Conservation (phyloP, 2,329 filamentous ascomycete species). For the Alternaria ethzedia region DNA sequence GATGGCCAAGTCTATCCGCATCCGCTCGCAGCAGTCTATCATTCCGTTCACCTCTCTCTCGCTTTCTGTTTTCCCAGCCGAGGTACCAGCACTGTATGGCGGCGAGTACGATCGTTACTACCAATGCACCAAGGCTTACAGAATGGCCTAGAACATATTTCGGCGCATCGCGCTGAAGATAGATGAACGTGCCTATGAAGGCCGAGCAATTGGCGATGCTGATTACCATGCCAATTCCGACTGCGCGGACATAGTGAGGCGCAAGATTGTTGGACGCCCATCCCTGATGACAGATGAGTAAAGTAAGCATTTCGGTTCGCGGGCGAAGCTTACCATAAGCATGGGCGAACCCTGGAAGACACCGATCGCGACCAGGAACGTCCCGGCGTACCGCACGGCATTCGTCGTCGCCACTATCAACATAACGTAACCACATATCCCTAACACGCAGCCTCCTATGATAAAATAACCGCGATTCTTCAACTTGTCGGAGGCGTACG, state of each 20-base stretch:
- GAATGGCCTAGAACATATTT: slow-evolving; percentile 29
- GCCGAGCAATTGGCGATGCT: slow-evolving; percentile 58
- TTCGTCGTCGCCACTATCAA: slow-evolving; percentile 52
- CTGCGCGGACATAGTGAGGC: slow-evolving; percentile 64
- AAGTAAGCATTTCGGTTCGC: neutral
- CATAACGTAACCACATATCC: slow-evolving; percentile 60
- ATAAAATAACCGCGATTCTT: slow-evolving; percentile 55
- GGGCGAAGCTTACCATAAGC: slow-evolving; percentile 38
- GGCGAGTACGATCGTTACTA: slow-evolving; percentile 28
- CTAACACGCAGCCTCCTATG: slow-evolving; percentile 56
- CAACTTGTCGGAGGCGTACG: slow-evolving; percentile 55
- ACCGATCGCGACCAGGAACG: slow-evolving; percentile 51
- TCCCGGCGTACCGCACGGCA: slow-evolving; percentile 48
- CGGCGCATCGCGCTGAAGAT: slow-evolving; percentile 52
- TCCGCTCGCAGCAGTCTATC: slow-evolving; percentile 29
- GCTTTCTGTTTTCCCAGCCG: slow-evolving; percentile 35
- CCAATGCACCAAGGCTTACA: slow-evolving; percentile 35
- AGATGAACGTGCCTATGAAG: slow-evolving; percentile 60
- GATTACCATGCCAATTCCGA: slow-evolving; percentile 57
- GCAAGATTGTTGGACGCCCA: slow-evolving; percentile 54
- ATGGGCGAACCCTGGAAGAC: slow-evolving; percentile 49
- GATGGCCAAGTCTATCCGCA: slow-evolving; percentile 34
- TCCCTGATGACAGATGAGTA: slow-evolving; percentile 24
- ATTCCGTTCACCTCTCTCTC: slow-evolving; percentile 30
- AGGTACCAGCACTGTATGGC: slow-evolving; percentile 31